Percentiles rank a stretch among this genome's conserved stretches.
Conservation (phyloP, 1,284 basidiomycete genomes). For the Irpex sp. region DNA sequence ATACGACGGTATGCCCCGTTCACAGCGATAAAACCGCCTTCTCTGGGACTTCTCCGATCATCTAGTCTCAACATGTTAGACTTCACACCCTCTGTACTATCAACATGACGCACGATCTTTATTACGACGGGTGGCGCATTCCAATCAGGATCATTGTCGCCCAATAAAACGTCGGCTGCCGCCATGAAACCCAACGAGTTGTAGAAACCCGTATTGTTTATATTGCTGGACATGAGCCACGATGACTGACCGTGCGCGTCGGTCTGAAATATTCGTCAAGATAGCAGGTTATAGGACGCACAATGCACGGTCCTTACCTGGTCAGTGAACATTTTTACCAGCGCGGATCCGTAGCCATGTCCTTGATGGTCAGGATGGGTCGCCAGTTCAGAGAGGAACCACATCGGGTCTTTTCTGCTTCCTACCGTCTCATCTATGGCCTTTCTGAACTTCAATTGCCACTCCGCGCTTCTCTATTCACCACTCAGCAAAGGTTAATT, state of each 20-base stretch:
- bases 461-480: neutral
- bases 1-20: neutral
- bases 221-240: constrained; percentile 18
- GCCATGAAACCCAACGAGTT: constrained; percentile 18
- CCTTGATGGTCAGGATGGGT: neutral
- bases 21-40: neutral
- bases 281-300: neutral
- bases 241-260: constrained; percentile 18
- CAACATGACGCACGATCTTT: constrained; percentile 11
- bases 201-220: constrained; percentile 19
- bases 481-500: neutral
- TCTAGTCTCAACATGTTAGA: neutral
- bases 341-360: constrained; percentile 1
- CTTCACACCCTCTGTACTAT: too few relatives aligned
- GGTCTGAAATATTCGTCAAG: constrained; percentile 2
- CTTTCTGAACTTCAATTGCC: neutral
- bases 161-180: constrained; percentile 13
- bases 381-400: neutral
- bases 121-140: constrained; percentile 13
- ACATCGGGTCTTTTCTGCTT: neutral
- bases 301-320: neutral
- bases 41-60: neutral
- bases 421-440: neutral
- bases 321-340: constrained; percentile 1
- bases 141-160: constrained; percentile 20